These are phyloP conservation scores for Peziza echinospora DNA, from an alignment of 495 filamentous ascomycete genomes.

Conservation along the genomic window DNA sequence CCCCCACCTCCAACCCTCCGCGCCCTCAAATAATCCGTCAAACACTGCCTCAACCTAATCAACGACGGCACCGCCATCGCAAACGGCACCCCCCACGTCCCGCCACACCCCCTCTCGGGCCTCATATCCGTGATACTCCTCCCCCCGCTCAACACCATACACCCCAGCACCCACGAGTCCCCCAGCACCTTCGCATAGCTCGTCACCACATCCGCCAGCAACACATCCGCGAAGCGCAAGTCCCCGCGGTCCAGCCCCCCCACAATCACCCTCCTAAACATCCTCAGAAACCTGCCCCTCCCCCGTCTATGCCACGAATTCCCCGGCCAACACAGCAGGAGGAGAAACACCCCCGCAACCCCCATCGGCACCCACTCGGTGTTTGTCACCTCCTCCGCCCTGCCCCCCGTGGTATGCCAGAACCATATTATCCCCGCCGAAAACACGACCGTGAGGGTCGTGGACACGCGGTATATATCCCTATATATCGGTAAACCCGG, in stretches of 20 bases:
- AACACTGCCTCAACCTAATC: conserved; percentile 77
- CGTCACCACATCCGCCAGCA: conserved; percentile 86
- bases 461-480: conserved; percentile 64
- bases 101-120: conserved; percentile 64
- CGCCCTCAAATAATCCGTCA: conserved; percentile 68
- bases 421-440: conserved; percentile 49
- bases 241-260: conserved; percentile 17
- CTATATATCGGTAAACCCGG: conserved; percentile 58
- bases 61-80: conserved; percentile 60
- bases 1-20: conserved; percentile 24
- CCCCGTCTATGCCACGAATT: conserved; percentile 48
- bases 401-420: conserved; percentile 56
- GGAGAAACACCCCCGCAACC: conserved; percentile 46
- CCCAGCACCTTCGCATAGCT: conserved; percentile 81
- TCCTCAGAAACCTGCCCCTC: conserved; percentile 45
- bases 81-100: conserved; percentile 48
- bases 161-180: conserved; percentile 68
- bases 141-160: conserved; percentile 54
- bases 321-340: conserved; percentile 51
- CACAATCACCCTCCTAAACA: conserved; percentile 14
- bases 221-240: conserved; percentile 56
- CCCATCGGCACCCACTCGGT: conserved; percentile 66
- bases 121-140: conserved; percentile 46
- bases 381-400: conserved; percentile 39
- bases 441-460: conserved; percentile 47